These are phyloP conservation scores for Mesotaenium endlicherianum DNA, from an alignment of 139 green algal species.

Conservation along the genomic window DNA sequence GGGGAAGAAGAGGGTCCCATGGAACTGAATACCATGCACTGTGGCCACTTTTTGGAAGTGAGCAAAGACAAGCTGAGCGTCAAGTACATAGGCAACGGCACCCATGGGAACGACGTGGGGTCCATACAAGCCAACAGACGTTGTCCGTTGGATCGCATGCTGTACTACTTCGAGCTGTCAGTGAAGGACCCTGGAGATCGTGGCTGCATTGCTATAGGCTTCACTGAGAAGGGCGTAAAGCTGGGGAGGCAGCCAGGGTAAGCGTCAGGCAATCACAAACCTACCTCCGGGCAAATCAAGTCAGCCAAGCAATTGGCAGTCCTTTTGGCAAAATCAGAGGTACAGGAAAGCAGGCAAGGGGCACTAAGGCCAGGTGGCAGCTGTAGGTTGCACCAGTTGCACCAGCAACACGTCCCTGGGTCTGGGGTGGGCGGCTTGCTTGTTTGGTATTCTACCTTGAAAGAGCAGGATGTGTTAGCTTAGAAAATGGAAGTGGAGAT, in stretches of 20 bases:
- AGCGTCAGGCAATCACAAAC: too few relatives aligned
- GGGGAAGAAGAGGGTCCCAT: slow-evolving; percentile 49
- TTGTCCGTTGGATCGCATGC: slow-evolving; percentile 57
- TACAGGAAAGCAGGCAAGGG: too few relatives aligned
- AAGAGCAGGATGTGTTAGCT: too few relatives aligned
- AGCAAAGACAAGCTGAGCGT: slow-evolving; percentile 69
- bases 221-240: slow-evolving; percentile 69
- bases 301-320: too few relatives aligned
- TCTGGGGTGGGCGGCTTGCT: too few relatives aligned
- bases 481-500: too few relatives aligned
- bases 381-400: too few relatives aligned
- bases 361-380: too few relatives aligned
- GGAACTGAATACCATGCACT: slow-evolving; percentile 62
- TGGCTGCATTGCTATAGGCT: slow-evolving; percentile 73
- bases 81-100: slow-evolving; percentile 64
- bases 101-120: slow-evolving; percentile 75
- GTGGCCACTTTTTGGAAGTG: slow-evolving; percentile 66
- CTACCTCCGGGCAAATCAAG: too few relatives aligned
- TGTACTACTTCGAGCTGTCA: slow-evolving; percentile 86
- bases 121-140: slow-evolving; percentile 70
- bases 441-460: too few relatives aligned
- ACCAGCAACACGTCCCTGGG: too few relatives aligned
- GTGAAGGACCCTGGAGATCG: slow-evolving; percentile 65
- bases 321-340: too few relatives aligned
- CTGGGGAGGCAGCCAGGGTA: slow-evolving; percentile 78